These are phyloP conservation scores for Lachancea lanzarotensis DNA, from an alignment of 805 yeast genomes.

Conservation along the genomic window DNA sequence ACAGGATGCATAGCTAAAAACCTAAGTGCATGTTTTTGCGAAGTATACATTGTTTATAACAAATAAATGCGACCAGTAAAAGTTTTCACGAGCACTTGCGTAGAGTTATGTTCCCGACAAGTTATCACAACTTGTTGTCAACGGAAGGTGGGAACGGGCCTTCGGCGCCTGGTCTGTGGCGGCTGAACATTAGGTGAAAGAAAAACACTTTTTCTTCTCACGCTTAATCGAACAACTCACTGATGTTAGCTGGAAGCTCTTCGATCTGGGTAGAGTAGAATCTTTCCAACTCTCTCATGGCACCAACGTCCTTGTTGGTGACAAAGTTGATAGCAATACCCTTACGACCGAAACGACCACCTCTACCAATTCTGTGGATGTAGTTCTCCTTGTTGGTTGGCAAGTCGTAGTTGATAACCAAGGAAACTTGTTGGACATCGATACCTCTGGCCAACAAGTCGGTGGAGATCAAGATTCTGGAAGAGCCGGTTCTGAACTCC, in stretches of 20 bases:
- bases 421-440: constrained; percentile 95
- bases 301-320: constrained; percentile 68
- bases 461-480: constrained; percentile 90
- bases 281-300: constrained; percentile 67
- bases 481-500: constrained; percentile 89
- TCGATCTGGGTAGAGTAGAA: constrained; percentile 68
- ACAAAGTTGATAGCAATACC: constrained; percentile 96
- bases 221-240: constrained; percentile 34
- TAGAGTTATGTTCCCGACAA: not conserved
- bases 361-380: constrained; percentile 95
- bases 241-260: constrained; percentile 74
- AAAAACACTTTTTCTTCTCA: not conserved
- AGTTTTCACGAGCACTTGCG: constrained; percentile 6
- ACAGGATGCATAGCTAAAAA: not conserved
- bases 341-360: constrained; percentile 97
- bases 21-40: constrained; percentile 8
- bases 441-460: constrained; percentile 98
- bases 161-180: constrained; percentile 1
- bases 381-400: constrained; percentile 92
- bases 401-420: constrained; percentile 91
- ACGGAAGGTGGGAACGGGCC: not conserved
- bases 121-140: not conserved
- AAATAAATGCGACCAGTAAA: constrained; percentile 1
- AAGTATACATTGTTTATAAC: constrained; percentile 8
- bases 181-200: not conserved